These are phyloP conservation scores for Aphanomyces cochlioides DNA, from an alignment of 352 stramenopile genomes.

Conservation along the genomic window DNA sequence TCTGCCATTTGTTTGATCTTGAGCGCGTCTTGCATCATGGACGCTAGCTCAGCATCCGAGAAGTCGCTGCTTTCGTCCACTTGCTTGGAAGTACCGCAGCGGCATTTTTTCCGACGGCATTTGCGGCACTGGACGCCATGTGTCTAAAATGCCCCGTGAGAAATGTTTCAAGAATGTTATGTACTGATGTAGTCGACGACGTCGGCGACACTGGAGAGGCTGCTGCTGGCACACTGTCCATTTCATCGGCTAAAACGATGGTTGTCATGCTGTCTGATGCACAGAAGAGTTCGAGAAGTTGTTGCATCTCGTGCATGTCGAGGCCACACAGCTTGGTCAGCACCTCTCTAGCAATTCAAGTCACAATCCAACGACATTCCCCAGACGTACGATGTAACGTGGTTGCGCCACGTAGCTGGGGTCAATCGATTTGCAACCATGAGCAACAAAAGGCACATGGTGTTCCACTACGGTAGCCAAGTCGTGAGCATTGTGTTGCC, in stretches of 20 bases:
- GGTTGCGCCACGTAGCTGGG: not conserved
- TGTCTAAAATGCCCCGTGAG: not conserved
- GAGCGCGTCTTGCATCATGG: constrained; percentile 70
- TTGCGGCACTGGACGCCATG: constrained; percentile 49
- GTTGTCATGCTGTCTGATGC: constrained; percentile 38
- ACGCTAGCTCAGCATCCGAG: constrained; percentile 49
- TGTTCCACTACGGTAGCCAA: constrained; percentile 24
- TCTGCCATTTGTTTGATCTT: constrained; percentile 31
- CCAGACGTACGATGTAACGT: not conserved
- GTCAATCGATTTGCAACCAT: constrained; percentile 55
- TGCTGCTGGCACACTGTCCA: constrained; percentile 37
- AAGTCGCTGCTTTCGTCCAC: constrained; percentile 39
- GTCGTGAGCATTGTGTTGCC: not conserved
- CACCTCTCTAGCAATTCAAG: constrained; percentile 33
- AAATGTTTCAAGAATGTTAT: no score
- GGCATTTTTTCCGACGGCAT: constrained; percentile 54
- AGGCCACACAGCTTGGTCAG: constrained; percentile 46
- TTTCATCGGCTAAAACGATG: constrained; percentile 63
- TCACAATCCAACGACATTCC: constrained; percentile 3
- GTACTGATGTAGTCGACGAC: not conserved
- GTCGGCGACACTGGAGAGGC: constrained; percentile 27
- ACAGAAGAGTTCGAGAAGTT: constrained; percentile 69
- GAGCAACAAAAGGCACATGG: constrained; percentile 59
- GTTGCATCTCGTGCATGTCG: constrained; percentile 53
- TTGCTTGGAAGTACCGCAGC: constrained; percentile 53